Evolutionary conservation across 1,139 yeast genomes (phyloP), one percentile per base, ranked within the genome.

Genomic region (Yamadazyma buinensis): DNA sequence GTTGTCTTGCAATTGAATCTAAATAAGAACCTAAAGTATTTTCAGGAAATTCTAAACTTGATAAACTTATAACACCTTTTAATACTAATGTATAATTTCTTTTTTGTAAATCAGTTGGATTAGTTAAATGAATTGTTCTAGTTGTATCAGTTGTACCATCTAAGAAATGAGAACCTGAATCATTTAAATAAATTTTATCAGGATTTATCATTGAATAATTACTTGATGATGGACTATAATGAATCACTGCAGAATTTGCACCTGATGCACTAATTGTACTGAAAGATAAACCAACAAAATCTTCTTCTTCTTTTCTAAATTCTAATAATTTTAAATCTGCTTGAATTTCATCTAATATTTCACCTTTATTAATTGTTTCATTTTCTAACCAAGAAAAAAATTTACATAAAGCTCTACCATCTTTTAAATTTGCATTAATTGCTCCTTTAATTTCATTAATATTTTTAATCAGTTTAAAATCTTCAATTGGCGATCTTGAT

Each of bases 61-160:
- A 86, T 34, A 94, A 66, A 0, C 95, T 84, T 43, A 94, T 68
- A 50, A 90, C 87, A 7, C 98, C 98, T 65, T 92, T 90, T 48
- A 94, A 75, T 2, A 94, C 99, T 31, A 84, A 64, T 0, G 99
- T 92, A 59, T 87, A 92, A 41, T 87, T 84, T 37, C 70, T 70
- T 27, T 70, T 70, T 55, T 92, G 88, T 37, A 82, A 87, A 5
- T 58, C 56, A 0, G 77, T 59, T 19, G 97, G 97, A 6, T 57
- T 59, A 3, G 80, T 78, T 53, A 85, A 83, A 57, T 92, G 97
- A 28, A 86, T 55, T 0, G 98, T 92, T 59, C 99, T 79, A 3
- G 99, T 92, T 12, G 92, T 85, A 59, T 92, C 98, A 1, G 98
- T 92, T 1, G 98, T 92, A 23, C 98, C 99, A 44, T 90, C 97